Conservation (phyloP, 2,329 filamentous ascomycete genomes). For the Botrytis pseudocinerea region DNA sequence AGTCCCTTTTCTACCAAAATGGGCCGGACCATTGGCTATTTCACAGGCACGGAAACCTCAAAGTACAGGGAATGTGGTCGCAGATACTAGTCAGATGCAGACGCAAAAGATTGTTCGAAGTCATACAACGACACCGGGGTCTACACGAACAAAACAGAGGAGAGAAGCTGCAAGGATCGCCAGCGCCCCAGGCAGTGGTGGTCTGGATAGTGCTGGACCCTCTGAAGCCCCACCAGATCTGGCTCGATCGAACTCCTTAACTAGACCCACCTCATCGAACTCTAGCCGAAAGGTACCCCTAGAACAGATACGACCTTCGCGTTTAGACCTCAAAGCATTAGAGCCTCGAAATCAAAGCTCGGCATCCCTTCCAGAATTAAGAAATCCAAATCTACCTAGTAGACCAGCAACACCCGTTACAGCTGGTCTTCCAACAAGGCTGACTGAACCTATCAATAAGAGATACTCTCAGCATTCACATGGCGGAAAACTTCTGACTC, state of each 20-base stretch:
- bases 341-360: slow-evolving; percentile 64
- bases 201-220: slow-evolving; percentile 32
- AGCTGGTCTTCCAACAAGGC: slow-evolving; percentile 50
- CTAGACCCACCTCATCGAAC: slow-evolving; percentile 32
- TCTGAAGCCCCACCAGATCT: slow-evolving; percentile 29
- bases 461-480: slow-evolving; percentile 59
- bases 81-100: slow-evolving; percentile 52
- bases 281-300: slow-evolving; percentile 32
- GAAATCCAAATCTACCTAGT: slow-evolving; percentile 52
- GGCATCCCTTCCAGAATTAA: slow-evolving; percentile 64
- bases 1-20: slow-evolving; percentile 71
- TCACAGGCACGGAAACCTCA: slow-evolving; percentile 78
- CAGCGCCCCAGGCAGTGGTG: slow-evolving; percentile 41
- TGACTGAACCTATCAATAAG: slow-evolving; percentile 49
- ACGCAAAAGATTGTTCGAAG: slow-evolving; percentile 63
- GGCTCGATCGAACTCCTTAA: slow-evolving; percentile 33
- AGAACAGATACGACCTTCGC: slow-evolving; percentile 35
- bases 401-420: slow-evolving; percentile 60
- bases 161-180: slow-evolving; percentile 46
- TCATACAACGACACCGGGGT: slow-evolving; percentile 63
- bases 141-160: slow-evolving; percentile 46
- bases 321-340: slow-evolving; percentile 40
- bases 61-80: slow-evolving; percentile 59
- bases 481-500: slow-evolving; percentile 53
- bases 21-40: slow-evolving; percentile 78